These are phyloP conservation scores for Diddensiella santjacobensis DNA, from an alignment of 805 yeast genomes.

Conservation along the genomic window DNA sequence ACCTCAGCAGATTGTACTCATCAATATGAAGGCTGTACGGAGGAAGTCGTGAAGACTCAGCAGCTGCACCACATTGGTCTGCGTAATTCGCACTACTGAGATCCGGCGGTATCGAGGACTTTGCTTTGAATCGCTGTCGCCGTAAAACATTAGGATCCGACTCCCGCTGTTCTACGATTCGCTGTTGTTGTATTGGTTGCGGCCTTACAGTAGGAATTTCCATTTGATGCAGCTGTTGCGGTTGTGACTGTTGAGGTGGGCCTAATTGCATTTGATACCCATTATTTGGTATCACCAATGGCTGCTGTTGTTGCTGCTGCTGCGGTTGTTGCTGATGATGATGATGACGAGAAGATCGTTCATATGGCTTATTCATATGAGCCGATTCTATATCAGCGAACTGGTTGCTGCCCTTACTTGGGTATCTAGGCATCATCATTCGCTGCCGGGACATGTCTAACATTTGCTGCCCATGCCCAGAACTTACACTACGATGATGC, in stretches of 20 bases:
- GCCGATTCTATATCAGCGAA: neutral
- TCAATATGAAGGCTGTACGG: conserved; percentile 36
- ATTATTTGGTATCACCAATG: neutral
- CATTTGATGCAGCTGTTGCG: conserved; percentile 13
- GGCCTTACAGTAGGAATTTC: conserved; percentile 2
- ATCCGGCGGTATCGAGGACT: conserved; percentile 39
- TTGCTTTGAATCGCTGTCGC: conserved; percentile 32
- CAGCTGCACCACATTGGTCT: conserved; percentile 39
- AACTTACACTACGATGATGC: too few species aligned
- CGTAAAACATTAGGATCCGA: conserved; percentile 11
- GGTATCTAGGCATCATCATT: neutral
- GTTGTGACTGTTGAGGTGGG: conserved; percentile 17
- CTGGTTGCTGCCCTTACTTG: neutral
- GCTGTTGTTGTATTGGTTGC: neutral
- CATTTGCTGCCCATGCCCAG: too few species aligned
- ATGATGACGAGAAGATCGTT: neutral
- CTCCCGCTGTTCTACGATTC: conserved; percentile 7
- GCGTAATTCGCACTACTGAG: conserved; percentile 34
- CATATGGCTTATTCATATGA: neutral
- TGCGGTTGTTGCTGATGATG: conserved; percentile 16
- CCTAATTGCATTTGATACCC: conserved; percentile 9
- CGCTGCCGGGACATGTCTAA: too few species aligned
- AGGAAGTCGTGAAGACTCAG: conserved; percentile 37
- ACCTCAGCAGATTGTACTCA: conserved; percentile 36
- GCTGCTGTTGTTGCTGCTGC: conserved; percentile 15